Base-by-base conservation (phyloP, 495 filamentous ascomycete genomes). In the Aspergillus nanangensis region DNA sequence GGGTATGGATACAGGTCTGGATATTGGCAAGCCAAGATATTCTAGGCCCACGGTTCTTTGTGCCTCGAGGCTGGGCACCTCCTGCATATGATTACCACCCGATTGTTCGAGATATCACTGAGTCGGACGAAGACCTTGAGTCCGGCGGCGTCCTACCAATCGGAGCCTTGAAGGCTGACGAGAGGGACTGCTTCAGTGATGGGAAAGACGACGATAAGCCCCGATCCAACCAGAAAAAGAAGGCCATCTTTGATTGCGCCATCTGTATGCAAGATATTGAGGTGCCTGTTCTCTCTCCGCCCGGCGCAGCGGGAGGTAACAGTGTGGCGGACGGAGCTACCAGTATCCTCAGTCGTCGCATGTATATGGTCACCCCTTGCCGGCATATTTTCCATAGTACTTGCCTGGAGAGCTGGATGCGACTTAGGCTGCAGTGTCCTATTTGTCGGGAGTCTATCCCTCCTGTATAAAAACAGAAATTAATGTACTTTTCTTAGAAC, bases 331-430 rank as follows among this genome's bases (percentile, higher is more conserved):
- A 82, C 10, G 80, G 82, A 15, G 77, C 87, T 31, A 70, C 79
- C 2, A 86, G 80, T 18, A 76, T 95, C 41, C 73, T 96, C 46
- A 86, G 84, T 19, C 72, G 92, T 44, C 77, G 90, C 38, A 67
- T 75, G 43, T 96, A 96, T 63, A 98, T 98, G 93, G 89, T 97
- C 19, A 98, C 93, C 42, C 92, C 93, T 25, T 98, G 93, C 62
- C 76, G 89, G 43, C 93, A 98, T 70, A 91, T 96, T 19, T 98
- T 97, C 61, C 93, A 98, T 60, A 94, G 86, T 37, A 72, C 79
- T 40, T 98, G 93, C 61, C 71, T 98, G 57, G 91, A 97, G 65
- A 91, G 89, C 27, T 97, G 93, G 93, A 94, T 96, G 86, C 77
- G 84, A 56, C 88, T 91, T 60, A 71, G 93, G 44, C 63, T 98